Evolutionary conservation across 768 basidiomycete genomes (phyloP).

Genomic region (Tricholoma bakamatsutake): DNA sequence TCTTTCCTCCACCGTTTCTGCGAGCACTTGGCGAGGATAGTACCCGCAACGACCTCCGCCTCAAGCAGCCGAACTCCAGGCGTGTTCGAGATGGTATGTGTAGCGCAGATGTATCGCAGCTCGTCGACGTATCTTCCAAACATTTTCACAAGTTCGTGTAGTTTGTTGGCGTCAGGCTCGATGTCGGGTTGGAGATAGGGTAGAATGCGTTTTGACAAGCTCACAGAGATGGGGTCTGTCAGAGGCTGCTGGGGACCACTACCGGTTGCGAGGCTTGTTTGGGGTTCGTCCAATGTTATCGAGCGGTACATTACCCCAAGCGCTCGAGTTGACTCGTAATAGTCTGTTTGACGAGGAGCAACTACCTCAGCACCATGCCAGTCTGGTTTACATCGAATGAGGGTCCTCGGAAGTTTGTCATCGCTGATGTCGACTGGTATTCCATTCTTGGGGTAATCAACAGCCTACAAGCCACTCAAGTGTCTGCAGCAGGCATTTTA

Average conservation of each 20-base stretch:
- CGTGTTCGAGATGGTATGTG: conserved; percentile 57
- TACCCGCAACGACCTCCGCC: conserved; percentile 70
- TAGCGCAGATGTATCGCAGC: conserved; percentile 62
- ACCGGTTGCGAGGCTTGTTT: conserved; percentile 16
- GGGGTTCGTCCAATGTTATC: conserved; percentile 40
- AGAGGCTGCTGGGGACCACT: conserved; percentile 11
- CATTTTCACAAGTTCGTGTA: conserved; percentile 27
- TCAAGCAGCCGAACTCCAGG: conserved; percentile 55
- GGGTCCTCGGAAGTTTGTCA: conserved; percentile 38
- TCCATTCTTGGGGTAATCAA: conserved; percentile 80
- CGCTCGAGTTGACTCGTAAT: conserved; percentile 66
- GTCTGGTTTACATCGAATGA: conserved; percentile 71
- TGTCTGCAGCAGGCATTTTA: background rate
- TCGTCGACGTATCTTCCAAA: conserved; percentile 58
- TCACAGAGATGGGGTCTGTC: conserved; percentile 34
- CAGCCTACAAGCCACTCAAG: conserved; percentile 36
- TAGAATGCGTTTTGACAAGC: conserved; percentile 26
- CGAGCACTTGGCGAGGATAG: conserved; percentile 65
- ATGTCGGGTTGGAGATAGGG: conserved; percentile 20
- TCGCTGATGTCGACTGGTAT: conserved; percentile 50
- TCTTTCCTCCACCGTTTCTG: conserved; percentile 56
- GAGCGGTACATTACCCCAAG: conserved; percentile 68
- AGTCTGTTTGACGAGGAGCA: conserved; percentile 50
- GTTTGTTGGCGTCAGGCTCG: conserved; percentile 18
- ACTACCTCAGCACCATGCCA: conserved; percentile 65